Percentiles rank a stretch among this genome's conserved stretches.
These are phyloP conservation scores for Fusarium sp. DNA, from an alignment of 2,329 filamentous ascomycete species.

Conservation along the genomic window DNA sequence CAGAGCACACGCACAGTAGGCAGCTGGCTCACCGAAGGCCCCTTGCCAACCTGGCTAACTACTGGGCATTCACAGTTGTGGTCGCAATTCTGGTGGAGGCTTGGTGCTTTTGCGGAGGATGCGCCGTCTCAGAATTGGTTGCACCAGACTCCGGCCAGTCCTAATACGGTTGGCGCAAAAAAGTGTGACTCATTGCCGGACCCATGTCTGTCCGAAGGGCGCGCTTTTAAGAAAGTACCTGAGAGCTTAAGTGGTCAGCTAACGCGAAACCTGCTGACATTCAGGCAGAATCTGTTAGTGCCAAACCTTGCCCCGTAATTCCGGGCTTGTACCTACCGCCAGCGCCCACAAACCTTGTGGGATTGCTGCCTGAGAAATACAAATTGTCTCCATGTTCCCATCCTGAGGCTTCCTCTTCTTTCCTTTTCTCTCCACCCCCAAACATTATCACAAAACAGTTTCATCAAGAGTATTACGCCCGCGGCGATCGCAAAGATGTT, in stretches of 20 bases:
- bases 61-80: background rate
- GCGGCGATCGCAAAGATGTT: constrained; percentile 68
- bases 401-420: constrained; percentile 48
- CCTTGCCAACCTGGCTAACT: no score
- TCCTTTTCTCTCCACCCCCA: constrained; percentile 55
- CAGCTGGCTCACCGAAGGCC: constrained; percentile 4
- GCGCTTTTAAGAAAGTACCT: constrained; percentile 40
- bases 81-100: constrained; percentile 34
- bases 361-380: constrained; percentile 64
- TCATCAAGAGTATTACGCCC: constrained; percentile 52
- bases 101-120: constrained; percentile 33
- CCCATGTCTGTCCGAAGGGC: constrained; percentile 49
- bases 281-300: constrained; percentile 27
- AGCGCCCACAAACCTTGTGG: constrained; percentile 40
- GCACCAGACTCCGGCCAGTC: constrained; percentile 48
- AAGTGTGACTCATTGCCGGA: constrained; percentile 55
- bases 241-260: constrained; percentile 14
- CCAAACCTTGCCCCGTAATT: constrained; percentile 40
- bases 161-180: constrained; percentile 48
- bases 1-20: background rate
- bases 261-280: constrained; percentile 1
- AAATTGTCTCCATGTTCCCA: constrained; percentile 54
- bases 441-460: constrained; percentile 49
- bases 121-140: constrained; percentile 45
- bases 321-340: constrained; percentile 25